Base-by-base conservation (phyloP, 805 yeast species). In the Candida methanosorbosa region DNA sequence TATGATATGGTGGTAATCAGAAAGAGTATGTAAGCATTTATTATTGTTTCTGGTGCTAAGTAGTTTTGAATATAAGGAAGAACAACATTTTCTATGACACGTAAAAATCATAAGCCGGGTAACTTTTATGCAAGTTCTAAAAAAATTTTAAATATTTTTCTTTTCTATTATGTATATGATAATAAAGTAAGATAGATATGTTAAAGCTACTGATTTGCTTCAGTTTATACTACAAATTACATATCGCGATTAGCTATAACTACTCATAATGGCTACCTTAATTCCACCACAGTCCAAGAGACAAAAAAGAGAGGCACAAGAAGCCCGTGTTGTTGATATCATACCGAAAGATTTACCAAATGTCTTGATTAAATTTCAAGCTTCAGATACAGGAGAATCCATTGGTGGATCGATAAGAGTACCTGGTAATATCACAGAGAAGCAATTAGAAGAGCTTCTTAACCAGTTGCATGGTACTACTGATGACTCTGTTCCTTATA, bases 261-360 rank as follows among this genome's bases (percentile, higher is more conserved):
- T n/a, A n/a, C n/a, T 4, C 5, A 40, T 12, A 27, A 88, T 90
- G 97, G 92, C 97, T 34, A 92, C 97, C 1, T 66, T 85, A 29
- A 58, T 92, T 31, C 98, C 98, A 18, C 97, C 97, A 27, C 94
- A 84, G 16, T 81, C 95, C 1, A 90, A 92, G 57, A 84, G 78
- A 52, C 95, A 85, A 54, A 83, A 72, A 57, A 75, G 77, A 53
- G 83, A 70, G 42, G 94, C 94, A 4, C 97, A 87, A 54, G 68
- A 74, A 54, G 83, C 84, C 8, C 75, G 80, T 37, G 90, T 82
- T 34, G 80, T 82, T 19, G 79, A 75, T 34, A 56, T 82, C 9
- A 62, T 81, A 14, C 96, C 97, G 2, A 64, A 55, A 1, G 90
- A 85, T 50, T 59, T 88, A 17, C 96, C 97, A 18, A 77, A 86